Percentiles rank a stretch among this genome's conserved stretches.
Evolutionary conservation across 1,139 yeast species (phyloP).

Genomic region (Candida tetrigidarum): DNA sequence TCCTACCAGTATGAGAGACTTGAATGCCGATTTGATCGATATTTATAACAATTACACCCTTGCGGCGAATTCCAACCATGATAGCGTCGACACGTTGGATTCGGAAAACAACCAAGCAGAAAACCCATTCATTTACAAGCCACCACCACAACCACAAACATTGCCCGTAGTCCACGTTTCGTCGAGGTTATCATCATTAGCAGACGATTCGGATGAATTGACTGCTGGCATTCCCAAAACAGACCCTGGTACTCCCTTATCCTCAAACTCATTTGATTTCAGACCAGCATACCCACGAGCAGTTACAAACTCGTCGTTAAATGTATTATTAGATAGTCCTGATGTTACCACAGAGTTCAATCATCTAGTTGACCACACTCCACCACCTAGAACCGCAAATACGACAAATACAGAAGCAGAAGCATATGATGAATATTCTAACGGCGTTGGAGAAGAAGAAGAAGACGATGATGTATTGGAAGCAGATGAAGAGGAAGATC

Average conservation of each 20-base stretch:
- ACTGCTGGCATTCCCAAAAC: constrained; percentile 21
- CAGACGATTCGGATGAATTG: constrained; percentile 19
- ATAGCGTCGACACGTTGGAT: constrained; percentile 39
- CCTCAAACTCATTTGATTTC: constrained; percentile 34
- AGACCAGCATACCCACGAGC: constrained; percentile 22
- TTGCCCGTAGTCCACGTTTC: constrained; percentile 30
- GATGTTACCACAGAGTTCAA: constrained; percentile 21
- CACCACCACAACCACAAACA: constrained; percentile 11
- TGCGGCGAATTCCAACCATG: constrained; percentile 18
- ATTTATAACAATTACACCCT: constrained; percentile 36
- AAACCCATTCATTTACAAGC: constrained; percentile 13
- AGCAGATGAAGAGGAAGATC: constrained; percentile 18
- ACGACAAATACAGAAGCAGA: constrained; percentile 14
- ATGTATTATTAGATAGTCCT: constrained; percentile 41
- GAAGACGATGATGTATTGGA: constrained; percentile 12
- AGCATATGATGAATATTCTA: neutral
- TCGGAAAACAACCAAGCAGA: constrained; percentile 18
- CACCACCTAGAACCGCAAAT: neutral
- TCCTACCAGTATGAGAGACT: constrained; percentile 25
- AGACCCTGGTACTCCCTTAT: constrained; percentile 36
- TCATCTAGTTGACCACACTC: constrained; percentile 17
- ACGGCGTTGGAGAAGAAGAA: neutral
- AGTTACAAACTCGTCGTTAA: constrained; percentile 40
- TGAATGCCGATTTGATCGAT: constrained; percentile 36
- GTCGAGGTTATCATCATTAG: constrained; percentile 34